phyloP scores from a whole-genome alignment of 208 protist species.

The Acanthamoeba healyi region DNA sequence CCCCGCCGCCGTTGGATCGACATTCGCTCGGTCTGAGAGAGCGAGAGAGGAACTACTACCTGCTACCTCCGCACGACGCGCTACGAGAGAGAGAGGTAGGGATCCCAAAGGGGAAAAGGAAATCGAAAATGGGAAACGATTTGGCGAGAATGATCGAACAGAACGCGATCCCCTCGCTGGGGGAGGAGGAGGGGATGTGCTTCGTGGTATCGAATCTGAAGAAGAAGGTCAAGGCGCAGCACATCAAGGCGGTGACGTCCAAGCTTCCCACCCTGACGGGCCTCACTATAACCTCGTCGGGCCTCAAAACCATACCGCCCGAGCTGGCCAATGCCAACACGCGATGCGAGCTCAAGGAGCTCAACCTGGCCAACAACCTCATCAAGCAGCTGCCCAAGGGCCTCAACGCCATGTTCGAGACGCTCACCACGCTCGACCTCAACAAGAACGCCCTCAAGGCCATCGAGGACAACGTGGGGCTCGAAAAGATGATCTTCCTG shows the following conservation, averaged over 20 bases:
- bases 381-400: slow-evolving; percentile 72
- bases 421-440: slow-evolving; percentile 31
- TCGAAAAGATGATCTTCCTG: slow-evolving; percentile 50
- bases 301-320: slow-evolving; percentile 59
- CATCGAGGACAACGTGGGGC: slow-evolving; percentile 10
- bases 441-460: slow-evolving; percentile 61
- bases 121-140: slow-evolving; percentile 73
- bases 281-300: slow-evolving; percentile 37
- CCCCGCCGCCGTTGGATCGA: too few species aligned
- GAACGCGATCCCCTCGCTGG: slow-evolving; percentile 58
- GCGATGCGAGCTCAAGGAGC: slow-evolving; percentile 68
- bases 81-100: not conserved
- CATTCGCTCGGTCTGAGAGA: not conserved
- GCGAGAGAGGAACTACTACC: too few species aligned
- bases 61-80: too few species aligned
- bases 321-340: slow-evolving; percentile 63
- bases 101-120: not conserved
- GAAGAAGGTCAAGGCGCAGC: slow-evolving; percentile 61
- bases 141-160: slow-evolving; percentile 53
- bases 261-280: slow-evolving; percentile 64
- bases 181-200: slow-evolving; percentile 54
- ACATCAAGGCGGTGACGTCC: slow-evolving; percentile 61
- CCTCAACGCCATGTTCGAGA: slow-evolving; percentile 61
- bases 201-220: slow-evolving; percentile 69
- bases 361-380: slow-evolving; percentile 64